These are phyloP conservation scores for Rutstroemia sydowiana DNA, from an alignment of 2,329 filamentous ascomycete species.

Conservation along the genomic window DNA sequence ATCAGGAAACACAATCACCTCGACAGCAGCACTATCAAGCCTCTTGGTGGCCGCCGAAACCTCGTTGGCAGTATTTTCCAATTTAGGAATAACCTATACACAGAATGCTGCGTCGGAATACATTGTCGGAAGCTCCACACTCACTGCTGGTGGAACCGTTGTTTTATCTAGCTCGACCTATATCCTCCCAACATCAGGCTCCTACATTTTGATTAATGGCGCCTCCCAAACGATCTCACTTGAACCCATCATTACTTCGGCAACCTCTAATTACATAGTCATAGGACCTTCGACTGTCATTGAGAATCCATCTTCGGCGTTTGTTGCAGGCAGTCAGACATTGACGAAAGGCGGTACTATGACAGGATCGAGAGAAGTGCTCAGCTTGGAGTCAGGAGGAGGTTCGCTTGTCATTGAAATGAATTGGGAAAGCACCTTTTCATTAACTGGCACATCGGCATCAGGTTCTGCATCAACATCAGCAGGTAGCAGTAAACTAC, in stretches of 20 bases:
- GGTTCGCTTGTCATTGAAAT: background rate
- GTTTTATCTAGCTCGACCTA: background rate
- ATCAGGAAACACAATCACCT: background rate
- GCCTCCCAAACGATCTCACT: background rate
- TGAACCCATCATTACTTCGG: background rate
- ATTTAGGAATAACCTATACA: background rate
- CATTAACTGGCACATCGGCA: background rate
- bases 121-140: constrained; percentile 10
- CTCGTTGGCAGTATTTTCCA: background rate
- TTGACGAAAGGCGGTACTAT: background rate
- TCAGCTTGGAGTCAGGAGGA: background rate
- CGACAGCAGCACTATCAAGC: background rate
- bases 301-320: background rate
- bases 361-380: background rate
- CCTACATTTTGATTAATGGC: background rate
- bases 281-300: background rate
- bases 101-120: constrained; percentile 4
- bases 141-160: constrained; percentile 8
- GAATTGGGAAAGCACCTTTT: background rate
- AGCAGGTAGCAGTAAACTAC: background rate
- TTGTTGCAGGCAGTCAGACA: background rate
- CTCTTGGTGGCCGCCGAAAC: background rate
- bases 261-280: background rate
- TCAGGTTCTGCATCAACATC: background rate
- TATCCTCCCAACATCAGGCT: background rate